These are phyloP conservation scores for Ilyonectria destructans DNA, from an alignment of 2,329 filamentous ascomycete species.

Conservation along the genomic window DNA sequence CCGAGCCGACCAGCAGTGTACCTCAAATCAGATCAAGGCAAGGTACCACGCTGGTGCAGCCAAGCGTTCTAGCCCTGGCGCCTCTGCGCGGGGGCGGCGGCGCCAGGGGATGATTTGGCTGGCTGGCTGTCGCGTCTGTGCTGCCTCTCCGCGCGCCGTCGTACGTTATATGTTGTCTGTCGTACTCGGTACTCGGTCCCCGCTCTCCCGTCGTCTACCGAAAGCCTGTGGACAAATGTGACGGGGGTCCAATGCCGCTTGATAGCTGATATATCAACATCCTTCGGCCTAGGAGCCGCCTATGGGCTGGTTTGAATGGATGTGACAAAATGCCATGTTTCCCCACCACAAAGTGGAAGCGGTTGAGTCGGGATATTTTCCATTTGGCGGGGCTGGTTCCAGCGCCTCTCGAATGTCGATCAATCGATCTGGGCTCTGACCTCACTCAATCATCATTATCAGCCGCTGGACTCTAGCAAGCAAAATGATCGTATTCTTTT, in stretches of 20 bases:
- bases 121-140: constrained; percentile 7
- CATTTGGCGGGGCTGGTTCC: constrained; percentile 10
- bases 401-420: constrained; percentile 11
- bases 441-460: background rate
- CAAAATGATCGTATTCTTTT: background rate
- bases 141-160: constrained; percentile 4
- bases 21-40: constrained; percentile 5
- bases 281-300: background rate
- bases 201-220: background rate
- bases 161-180: constrained; percentile 9
- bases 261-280: constrained; percentile 1
- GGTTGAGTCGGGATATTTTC: constrained; percentile 18
- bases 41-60: background rate
- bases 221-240: background rate
- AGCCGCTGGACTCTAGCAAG: background rate
- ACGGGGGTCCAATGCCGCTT: background rate
- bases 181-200: constrained; percentile 15
- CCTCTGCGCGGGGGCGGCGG: constrained; percentile 12
- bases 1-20: constrained; percentile 12
- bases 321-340: background rate
- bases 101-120: constrained; percentile 10
- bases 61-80: constrained; percentile 9
- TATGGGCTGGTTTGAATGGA: background rate
- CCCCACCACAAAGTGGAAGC: constrained; percentile 9
- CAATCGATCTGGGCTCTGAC: background rate